phyloP scores from a whole-genome alignment of 805 yeast genomes.

The Lipomyces yamanashiensis region DNA sequence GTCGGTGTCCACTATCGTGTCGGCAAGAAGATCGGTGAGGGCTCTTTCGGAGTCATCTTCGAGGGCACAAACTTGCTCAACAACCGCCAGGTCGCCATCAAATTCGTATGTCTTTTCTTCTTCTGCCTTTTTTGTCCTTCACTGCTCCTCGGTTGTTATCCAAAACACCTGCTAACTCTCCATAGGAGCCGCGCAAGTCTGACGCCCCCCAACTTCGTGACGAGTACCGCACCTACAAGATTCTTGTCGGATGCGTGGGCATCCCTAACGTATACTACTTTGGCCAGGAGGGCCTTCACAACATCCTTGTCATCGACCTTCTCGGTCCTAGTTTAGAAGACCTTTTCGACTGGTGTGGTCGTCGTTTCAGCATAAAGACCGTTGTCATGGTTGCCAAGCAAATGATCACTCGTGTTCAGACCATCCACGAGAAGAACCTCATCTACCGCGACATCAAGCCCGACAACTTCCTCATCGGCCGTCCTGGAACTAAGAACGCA shows the following conservation, averaged over 20 bases:
- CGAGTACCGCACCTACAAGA: slow-evolving; percentile 93
- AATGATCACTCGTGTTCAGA: slow-evolving; percentile 82
- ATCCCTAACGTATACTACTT: slow-evolving; percentile 97
- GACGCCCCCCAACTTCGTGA: slow-evolving; percentile 98
- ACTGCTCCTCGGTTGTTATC: background rate
- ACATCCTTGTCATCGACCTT: slow-evolving; percentile 89
- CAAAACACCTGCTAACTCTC: background rate
- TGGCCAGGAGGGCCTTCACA: slow-evolving; percentile 98
- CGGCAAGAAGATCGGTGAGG: slow-evolving; percentile 98
- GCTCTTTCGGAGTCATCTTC: slow-evolving; percentile 96
- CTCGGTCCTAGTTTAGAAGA: slow-evolving; percentile 96
- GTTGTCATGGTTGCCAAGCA: slow-evolving; percentile 93
- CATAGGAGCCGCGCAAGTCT: slow-evolving; percentile 79
- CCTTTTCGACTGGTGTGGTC: slow-evolving; percentile 97
- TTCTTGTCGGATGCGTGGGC: slow-evolving; percentile 78
- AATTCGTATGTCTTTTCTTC: slow-evolving; percentile 57
- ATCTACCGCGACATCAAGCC: slow-evolving; percentile 98
- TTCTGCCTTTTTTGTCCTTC: background rate
- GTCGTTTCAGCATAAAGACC: slow-evolving; percentile 84
- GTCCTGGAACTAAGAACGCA: slow-evolving; percentile 81
- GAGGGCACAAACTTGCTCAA: slow-evolving; percentile 93
- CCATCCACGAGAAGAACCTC: slow-evolving; percentile 85
- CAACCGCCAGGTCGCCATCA: slow-evolving; percentile 92
- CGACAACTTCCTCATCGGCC: slow-evolving; percentile 92
- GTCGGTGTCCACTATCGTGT: slow-evolving; percentile 96